Evolutionary conservation across 2,329 filamentous ascomycete genomes (phyloP), one percentile per base, ranked within the genome.

Genomic region (Exophiala lecanii-corni): DNA sequence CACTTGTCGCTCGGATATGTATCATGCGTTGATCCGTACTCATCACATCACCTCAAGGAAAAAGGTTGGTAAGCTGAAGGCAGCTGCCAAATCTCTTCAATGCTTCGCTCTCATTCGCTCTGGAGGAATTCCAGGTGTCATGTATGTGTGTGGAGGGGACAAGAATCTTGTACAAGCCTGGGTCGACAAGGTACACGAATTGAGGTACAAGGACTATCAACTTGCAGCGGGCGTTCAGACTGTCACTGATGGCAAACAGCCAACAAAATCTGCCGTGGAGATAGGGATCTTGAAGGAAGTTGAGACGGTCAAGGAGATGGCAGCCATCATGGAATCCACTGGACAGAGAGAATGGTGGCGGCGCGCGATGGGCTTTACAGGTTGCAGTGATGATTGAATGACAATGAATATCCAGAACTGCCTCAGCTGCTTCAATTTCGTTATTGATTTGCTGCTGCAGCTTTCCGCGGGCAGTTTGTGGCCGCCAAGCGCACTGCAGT

Each of bases 1-100:
- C n/a, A n/a, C n/a, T n/a, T n/a, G n/a, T 35, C 16, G 5, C 7
- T 5, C 10, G 25, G 18, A 42, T 18, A 64, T 59, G 1, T 74
- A 65, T 57, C 75, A 78, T 58, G 76, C 82, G 20, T 68, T 89
- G 34, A 86, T 89, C 47, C 77, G 83, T 39, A 89, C 85, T 0
- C 85, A 89, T 55, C 85, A 89, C 62, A 88, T 89, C 58, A 89
- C 84, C 3, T 88, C 82, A 0, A 81, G 84, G 51, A 88, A 87
- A 60, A 89, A 89, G 59, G 73, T 82, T 33, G 66, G 71, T 18
- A 71, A 71, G 43, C 71, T 89, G 16, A 82, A 84, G 61, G 79
- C 81, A 2, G 74, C 77, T 3, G 79, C 82, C 5, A 71, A 76
- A 21, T 69, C 75, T 35, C 69, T 76, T 52, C 67, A 79, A 43